Evolutionary conservation across 495 filamentous ascomycete genomes (phyloP).

Genomic region (Aspergillus kassunensis): DNA sequence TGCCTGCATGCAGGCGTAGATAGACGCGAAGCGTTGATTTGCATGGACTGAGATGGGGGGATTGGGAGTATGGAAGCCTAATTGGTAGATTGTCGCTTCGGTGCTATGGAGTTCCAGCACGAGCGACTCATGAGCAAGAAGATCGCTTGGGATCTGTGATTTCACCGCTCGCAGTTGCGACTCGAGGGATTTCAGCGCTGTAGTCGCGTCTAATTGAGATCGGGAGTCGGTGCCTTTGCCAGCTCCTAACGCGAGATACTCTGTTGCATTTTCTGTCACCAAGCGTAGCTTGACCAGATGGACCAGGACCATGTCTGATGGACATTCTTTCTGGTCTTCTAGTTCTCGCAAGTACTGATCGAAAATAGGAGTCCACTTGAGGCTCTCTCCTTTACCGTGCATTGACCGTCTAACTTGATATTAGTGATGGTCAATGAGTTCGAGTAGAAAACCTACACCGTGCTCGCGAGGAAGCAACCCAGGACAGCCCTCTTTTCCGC

Average conservation of each 20-base stretch:
- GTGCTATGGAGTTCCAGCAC: not conserved
- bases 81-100: not conserved
- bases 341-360: slow-evolving; percentile 2
- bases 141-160: not conserved
- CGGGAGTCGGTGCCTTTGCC: not conserved
- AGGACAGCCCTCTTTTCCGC: not conserved
- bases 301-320: not conserved
- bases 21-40: slow-evolving; percentile 3
- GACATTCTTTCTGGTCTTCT: slow-evolving; percentile 1
- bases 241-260: not conserved
- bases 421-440: no score
- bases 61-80: not conserved
- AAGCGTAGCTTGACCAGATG: slow-evolving; percentile 1
- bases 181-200: not conserved
- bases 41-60: not conserved
- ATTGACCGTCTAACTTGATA: not conserved
- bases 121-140: not conserved
- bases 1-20: slow-evolving; percentile 1
- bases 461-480: slow-evolving; percentile 5
- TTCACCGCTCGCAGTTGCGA: not conserved
- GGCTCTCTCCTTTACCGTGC: slow-evolving; percentile 1
- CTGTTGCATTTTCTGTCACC: not conserved
- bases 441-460: not conserved
- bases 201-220: not conserved
- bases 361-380: not conserved